Evolutionary conservation across 2,329 filamentous ascomycete genomes (phyloP), one percentile per base, ranked within the genome.

Genomic region (Drechslerella coelobrocha): DNA sequence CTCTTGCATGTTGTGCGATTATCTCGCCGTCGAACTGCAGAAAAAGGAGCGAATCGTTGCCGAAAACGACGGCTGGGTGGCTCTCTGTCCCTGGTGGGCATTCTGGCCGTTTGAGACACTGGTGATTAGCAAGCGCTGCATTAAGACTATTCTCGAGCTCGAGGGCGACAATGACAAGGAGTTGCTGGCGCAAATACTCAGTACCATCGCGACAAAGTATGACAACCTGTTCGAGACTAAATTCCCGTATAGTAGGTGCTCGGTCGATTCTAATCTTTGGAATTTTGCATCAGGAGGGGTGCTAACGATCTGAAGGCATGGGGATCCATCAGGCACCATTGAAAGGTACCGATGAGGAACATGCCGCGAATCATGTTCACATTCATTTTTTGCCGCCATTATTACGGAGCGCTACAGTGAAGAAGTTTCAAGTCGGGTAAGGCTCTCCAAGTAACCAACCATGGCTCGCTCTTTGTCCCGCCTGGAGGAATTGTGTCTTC

Each of bases 381-480:
- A 88, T 99, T 82, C 94, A 99, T 81, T 99, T 99, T 80, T 97
- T 97, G 79, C 94, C 94, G 43, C 94, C 94, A 10, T 83, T 99
- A 50, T 83, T 99, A 73, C 87, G 94, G 62, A 96, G 92, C 50
- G 92, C 94, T 1, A 96, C 92, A 0, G 92, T 99, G 50, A 88
- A 90, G 75, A 99, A 99, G 81, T 99, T 97, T 81, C 80, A 97
- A 56, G 94, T 99, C 31, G 94, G 94, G 73, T 84, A 77, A 75
- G 81, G 19, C 39, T 78, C 53, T 52, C 17, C n/a, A 31, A 43
- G 8, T 27, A 48, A 41, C 45, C 8, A 23, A 12, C 31, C 19
- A 45, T 31, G 12, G 29, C 29, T 19, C 31, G 47, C 34, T 27
- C 23, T 65, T 63, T n/a, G 61, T 27, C 47, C 39, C 27, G 51